These are phyloP conservation scores for Alternaria angustiovoidea DNA, from an alignment of 2,329 filamentous ascomycete species.

Conservation along the genomic window DNA sequence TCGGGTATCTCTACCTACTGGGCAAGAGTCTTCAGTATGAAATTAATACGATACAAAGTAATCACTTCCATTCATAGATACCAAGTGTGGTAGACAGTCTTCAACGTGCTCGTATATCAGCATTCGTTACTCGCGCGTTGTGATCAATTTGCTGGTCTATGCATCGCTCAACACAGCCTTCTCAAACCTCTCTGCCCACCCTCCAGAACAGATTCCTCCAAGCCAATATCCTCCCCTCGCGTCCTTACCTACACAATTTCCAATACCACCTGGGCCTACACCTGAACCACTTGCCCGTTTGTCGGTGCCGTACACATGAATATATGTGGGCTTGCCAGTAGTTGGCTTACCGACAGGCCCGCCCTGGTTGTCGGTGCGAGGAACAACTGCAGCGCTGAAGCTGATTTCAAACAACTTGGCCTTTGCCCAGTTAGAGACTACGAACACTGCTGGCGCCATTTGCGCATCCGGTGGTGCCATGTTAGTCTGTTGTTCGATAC, in stretches of 20 bases:
- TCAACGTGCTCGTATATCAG: background rate
- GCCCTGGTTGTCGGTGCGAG: no score
- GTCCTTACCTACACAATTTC: constrained; percentile 25
- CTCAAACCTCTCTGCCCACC: background rate
- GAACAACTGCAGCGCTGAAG: constrained; percentile 23
- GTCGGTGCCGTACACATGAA: background rate
- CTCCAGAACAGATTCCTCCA: constrained; percentile 8
- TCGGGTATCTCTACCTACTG: background rate
- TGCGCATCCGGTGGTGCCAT: background rate
- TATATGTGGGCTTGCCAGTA: constrained; percentile 5
- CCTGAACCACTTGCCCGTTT: constrained; percentile 6
- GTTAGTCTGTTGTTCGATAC: background rate
- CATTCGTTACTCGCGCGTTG: background rate
- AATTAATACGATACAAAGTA: background rate
- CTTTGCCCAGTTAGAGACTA: constrained; percentile 28
- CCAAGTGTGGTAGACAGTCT: no score
- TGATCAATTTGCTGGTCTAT: background rate
- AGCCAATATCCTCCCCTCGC: constrained; percentile 30
- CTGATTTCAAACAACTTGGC: constrained; percentile 25
- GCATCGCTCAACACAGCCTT: constrained; percentile 2
- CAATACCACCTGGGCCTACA: constrained; percentile 17
- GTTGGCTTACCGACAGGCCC: background rate
- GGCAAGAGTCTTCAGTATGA: background rate
- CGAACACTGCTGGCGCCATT: constrained; percentile 8
- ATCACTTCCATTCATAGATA: background rate